Evolutionary conservation across 2,329 filamentous ascomycete genomes (phyloP), one percentile per base, ranked within the genome.

Genomic region (Fusarium subglutinans): DNA sequence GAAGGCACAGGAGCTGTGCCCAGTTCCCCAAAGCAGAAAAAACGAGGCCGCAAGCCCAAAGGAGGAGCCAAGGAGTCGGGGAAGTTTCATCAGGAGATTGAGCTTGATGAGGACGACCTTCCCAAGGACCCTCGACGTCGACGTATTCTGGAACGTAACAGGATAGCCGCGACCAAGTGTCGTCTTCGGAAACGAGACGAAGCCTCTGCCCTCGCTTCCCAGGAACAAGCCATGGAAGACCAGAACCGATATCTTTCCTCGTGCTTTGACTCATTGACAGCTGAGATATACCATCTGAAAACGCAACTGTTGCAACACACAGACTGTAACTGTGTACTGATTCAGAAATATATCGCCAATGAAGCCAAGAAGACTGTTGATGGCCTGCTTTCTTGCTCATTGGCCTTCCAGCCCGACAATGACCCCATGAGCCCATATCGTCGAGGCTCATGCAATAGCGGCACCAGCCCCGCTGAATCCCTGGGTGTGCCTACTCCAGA

Each of bases 91-190:
- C 57, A 62, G 35, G 58, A 74, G 15, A 70, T 75, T 15, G 74
- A 74, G 17, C 54, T 72, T 20, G 75, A 78, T n/a, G 72, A 76
- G 20, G 74, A 76, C 18, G 70, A 71, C 14, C 60, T 72, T 22
- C 73, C 76, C 28, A 78, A 66, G 43, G 77, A 79, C 15, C 75
- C 76, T 17, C 71, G 74, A 18, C 75, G 77, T 20, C 69, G 75
- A 47, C 78, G 73, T 17, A 77, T 79, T 38, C 72, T 81, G 28
- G 80, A 81, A 65, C 80, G 80, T 15, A 81, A 81, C 58, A 74
- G 80, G 57, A 75, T 80, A 28, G 80, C 80, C 14, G 80, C 80
- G 26, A 81, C 78, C 17, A 80, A 80, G 55, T 81, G 79, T 55
- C 80, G 80, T n/a, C 60, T 76, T 18, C 69, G 80, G 11, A 81